These are phyloP conservation scores for Piloderma croceum DNA, from an alignment of 768 basidiomycete species.

Conservation along the genomic window DNA sequence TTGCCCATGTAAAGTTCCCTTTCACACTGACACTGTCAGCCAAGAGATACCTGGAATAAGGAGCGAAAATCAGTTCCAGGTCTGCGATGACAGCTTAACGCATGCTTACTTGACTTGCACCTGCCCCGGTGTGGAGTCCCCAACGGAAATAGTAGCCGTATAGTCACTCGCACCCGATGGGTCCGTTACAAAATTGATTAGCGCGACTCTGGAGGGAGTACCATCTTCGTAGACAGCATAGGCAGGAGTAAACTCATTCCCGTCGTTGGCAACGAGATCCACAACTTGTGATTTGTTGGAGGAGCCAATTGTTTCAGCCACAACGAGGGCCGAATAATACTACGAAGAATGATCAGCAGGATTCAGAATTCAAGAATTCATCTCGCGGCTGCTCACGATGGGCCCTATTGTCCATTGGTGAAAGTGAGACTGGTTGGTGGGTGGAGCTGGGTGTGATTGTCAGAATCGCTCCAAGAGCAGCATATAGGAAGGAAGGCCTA, in stretches of 20 bases:
- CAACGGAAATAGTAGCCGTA: slow-evolving; percentile 44
- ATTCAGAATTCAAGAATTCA: too few species aligned
- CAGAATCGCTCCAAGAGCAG: too few species aligned
- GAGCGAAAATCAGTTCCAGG: background rate
- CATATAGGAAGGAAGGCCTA: too few species aligned
- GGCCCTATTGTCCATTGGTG: slow-evolving; percentile 72
- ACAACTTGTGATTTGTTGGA: slow-evolving; percentile 37
- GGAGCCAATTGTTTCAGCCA: slow-evolving; percentile 42
- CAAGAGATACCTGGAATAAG: slow-evolving; percentile 34
- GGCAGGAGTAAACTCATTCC: slow-evolving; percentile 35
- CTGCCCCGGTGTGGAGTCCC: too few species aligned
- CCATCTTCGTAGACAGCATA: slow-evolving; percentile 48
- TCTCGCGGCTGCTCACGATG: too few species aligned
- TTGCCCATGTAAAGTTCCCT: slow-evolving; percentile 71
- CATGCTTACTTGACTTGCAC: slow-evolving; percentile 42
- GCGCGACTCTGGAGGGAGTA: slow-evolving; percentile 50
- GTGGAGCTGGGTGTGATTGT: slow-evolving; percentile 43
- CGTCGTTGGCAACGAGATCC: slow-evolving; percentile 30
- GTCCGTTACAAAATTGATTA: slow-evolving; percentile 73
- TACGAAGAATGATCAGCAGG: too few species aligned
- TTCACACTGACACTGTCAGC: slow-evolving; percentile 55
- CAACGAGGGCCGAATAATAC: slow-evolving; percentile 42
- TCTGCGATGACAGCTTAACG: slow-evolving; percentile 8
- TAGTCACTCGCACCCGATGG: slow-evolving; percentile 48
- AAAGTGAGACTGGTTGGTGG: slow-evolving; percentile 48